phyloP scores from a whole-genome alignment of 2,329 filamentous ascomycete genomes.

The Ceratocystis diversiconidia region DNA sequence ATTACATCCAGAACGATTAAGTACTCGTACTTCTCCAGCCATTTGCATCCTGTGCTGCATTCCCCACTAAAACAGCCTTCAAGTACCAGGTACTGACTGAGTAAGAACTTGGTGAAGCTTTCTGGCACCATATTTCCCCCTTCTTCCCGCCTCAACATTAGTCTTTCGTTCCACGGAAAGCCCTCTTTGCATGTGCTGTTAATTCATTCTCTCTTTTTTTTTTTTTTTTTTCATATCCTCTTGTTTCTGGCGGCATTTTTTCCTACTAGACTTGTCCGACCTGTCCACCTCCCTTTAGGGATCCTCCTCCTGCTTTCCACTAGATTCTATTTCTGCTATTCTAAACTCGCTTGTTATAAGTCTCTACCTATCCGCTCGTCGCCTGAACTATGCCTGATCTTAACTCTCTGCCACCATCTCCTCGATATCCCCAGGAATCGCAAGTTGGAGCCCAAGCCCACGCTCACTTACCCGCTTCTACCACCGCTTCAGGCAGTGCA shows the following conservation, averaged over 20 bases:
- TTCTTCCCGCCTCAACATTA: not conserved
- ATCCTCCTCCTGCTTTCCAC: not conserved
- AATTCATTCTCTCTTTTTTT: not conserved
- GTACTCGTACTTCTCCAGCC: not conserved
- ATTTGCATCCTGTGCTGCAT: not conserved
- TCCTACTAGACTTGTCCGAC: not conserved
- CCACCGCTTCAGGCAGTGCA: slow-evolving; percentile 22
- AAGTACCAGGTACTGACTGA: not conserved
- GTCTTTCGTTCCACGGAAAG: not conserved
- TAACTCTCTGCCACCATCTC: slow-evolving; percentile 40
- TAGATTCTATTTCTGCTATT: not conserved
- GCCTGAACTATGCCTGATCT: slow-evolving; percentile 36
- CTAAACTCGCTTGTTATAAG: not conserved
- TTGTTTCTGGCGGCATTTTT: not conserved
- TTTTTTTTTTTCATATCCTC: not conserved
- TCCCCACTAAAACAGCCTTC: not conserved
- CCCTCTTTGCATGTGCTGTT: not conserved
- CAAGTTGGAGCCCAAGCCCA: slow-evolving; percentile 30
- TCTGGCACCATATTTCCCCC: not conserved
- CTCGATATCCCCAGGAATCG: slow-evolving; percentile 25
- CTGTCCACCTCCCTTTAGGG: not conserved
- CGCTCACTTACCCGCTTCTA: not conserved
- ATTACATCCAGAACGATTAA: no score
- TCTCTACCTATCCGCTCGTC: not conserved
- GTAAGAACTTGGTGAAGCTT: not conserved